Conservation (phyloP, 495 filamentous ascomycete genomes). For the Trichoderma parareesei region DNA sequence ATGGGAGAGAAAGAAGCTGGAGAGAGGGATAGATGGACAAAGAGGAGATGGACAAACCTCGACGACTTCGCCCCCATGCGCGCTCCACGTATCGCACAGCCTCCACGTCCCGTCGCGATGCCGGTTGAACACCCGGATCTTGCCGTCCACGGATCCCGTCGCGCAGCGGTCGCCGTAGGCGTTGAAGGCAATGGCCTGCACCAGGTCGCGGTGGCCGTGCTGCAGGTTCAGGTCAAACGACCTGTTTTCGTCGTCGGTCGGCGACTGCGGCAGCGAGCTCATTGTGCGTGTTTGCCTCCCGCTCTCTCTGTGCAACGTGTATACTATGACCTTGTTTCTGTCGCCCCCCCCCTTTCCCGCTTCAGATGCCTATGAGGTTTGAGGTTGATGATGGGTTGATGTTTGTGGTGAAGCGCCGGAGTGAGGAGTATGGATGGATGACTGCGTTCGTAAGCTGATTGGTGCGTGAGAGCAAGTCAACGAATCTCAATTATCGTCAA, state of each 20-base stretch:
- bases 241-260: constrained; percentile 48
- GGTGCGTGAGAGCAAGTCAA: too few relatives aligned
- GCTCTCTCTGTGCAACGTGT: too few relatives aligned
- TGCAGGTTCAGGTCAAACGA: constrained; percentile 40
- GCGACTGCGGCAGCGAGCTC: constrained; percentile 8
- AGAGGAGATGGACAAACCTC: constrained; percentile 49
- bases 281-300: background rate
- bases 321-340: too few relatives aligned
- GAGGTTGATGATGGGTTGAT: too few relatives aligned
- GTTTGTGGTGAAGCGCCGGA: too few relatives aligned
- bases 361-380: too few relatives aligned
- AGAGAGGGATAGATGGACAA: background rate
- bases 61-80: constrained; percentile 83
- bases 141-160: constrained; percentile 85
- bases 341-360: too few relatives aligned
- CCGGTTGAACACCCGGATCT: constrained; percentile 82
- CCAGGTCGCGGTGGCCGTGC: constrained; percentile 60
- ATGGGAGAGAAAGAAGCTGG: background rate
- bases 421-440: too few relatives aligned
- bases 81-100: constrained; percentile 78
- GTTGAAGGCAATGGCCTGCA: constrained; percentile 62
- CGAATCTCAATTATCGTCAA: too few relatives aligned
- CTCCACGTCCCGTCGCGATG: constrained; percentile 71
- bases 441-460: too few relatives aligned
- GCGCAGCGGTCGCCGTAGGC: constrained; percentile 84